Evolutionary conservation across 768 basidiomycete species (phyloP), one percentile per base, ranked within the genome.

Genomic region (Mycena latifolia): DNA sequence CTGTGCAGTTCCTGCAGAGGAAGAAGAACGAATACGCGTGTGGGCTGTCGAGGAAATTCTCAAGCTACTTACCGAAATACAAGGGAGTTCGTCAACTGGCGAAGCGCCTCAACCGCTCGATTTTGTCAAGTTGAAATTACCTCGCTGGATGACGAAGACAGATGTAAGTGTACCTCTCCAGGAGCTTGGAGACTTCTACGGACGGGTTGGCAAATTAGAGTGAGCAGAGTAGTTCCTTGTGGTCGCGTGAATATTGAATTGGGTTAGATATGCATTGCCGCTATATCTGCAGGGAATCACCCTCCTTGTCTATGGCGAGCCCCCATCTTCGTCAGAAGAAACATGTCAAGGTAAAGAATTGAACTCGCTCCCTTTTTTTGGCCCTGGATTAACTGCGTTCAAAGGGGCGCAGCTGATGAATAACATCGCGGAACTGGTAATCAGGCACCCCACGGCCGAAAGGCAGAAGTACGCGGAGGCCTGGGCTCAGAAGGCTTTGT

Each of bases 131-230:
- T 73, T 87, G 18, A 79, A 79, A 39, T 65, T 86, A 45, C 85
- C 85, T 10, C 61, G 67, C 46, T 86, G 86, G 85, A 77, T 85
- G 65, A 75, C 75, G 17, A 79, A 77, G 61, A 75, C 78, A 29
- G 85, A 87, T 51, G 76, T 86, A 18, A 80, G 79, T 37, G 83
- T 82, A 20, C 86, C 86, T 11, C 70, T 87, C 12, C 82, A 83
- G 47, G 79, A 82, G 8, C 76, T 86, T 0, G 85, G 84, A 2
- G 75, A 80, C 11, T 81, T 81, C 54, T 84, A 86, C 55, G 81
- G 80, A 35, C 74, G 74, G 45, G 75, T 76, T 28, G 83, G 81
- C 28, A 81, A 81, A 52, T 61, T 76, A 17, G 80, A 84, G 82
- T 83, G 63, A 54, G 80, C 69, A 1, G 29, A n/a, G n/a, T n/a